Evolutionary conservation across 2,329 filamentous ascomycete species (phyloP).

Genomic region (Helotiales sp.): DNA sequence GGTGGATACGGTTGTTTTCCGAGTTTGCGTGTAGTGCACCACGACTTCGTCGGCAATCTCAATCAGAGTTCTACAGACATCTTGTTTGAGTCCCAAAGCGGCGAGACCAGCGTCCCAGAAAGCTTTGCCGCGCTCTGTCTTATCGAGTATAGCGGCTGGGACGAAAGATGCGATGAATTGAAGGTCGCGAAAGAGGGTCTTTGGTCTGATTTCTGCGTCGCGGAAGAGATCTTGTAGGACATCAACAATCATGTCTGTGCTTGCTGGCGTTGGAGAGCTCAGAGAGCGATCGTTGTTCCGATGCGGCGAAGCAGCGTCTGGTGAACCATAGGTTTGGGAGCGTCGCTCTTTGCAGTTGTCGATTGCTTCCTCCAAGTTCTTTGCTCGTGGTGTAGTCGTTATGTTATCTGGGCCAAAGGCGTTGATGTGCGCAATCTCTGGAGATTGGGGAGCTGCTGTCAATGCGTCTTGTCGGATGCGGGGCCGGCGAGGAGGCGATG

Average conservation of each 20-base stretch:
- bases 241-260: slow-evolving; percentile 57
- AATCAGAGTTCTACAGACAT: slow-evolving; percentile 66
- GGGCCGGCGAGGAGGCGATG: slow-evolving; percentile 42
- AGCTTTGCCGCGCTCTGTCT: slow-evolving; percentile 67
- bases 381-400: slow-evolving; percentile 38
- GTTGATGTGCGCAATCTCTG: slow-evolving; percentile 38
- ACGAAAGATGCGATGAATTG: slow-evolving; percentile 73
- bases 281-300: slow-evolving; percentile 80
- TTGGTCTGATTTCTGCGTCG: slow-evolving; percentile 68
- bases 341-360: slow-evolving; percentile 70
- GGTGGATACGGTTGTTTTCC: slow-evolving; percentile 41
- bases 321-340: slow-evolving; percentile 52
- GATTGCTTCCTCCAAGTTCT: slow-evolving; percentile 64
- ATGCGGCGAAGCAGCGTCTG: slow-evolving; percentile 63
- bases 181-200: slow-evolving; percentile 77
- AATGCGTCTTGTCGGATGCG: slow-evolving; percentile 30
- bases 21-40: slow-evolving; percentile 64
- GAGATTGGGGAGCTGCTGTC: slow-evolving; percentile 56
- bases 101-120: slow-evolving; percentile 84
- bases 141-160: slow-evolving; percentile 59
- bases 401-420: slow-evolving; percentile 31
- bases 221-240: slow-evolving; percentile 68
- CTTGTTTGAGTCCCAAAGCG: slow-evolving; percentile 84
- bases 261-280: slow-evolving; percentile 37
- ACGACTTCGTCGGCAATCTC: slow-evolving; percentile 70